phyloP scores from a whole-genome alignment of 768 basidiomycete genomes.

The Tubosaeta sp. region DNA sequence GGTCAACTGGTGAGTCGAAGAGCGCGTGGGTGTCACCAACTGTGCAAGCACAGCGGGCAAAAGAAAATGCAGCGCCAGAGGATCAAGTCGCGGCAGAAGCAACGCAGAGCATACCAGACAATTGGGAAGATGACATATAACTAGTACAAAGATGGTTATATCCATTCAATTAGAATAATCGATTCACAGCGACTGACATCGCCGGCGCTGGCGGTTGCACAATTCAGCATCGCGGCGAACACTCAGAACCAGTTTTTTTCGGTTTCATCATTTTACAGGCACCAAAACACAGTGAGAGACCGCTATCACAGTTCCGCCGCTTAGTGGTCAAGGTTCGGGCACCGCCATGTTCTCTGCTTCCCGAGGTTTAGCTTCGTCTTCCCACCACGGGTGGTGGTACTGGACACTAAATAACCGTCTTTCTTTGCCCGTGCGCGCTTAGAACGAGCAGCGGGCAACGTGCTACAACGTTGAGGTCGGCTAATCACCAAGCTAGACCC shows the following conservation, averaged over 20 bases:
- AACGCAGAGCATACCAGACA: slow-evolving; percentile 40
- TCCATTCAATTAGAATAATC: too few species aligned
- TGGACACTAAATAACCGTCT: not conserved
- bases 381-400: not conserved
- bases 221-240: too few species aligned
- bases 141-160: not conserved
- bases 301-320: not conserved
- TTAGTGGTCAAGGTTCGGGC: not conserved
- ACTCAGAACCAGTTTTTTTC: not conserved
- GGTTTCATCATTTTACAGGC: not conserved
- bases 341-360: not conserved
- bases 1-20: not conserved
- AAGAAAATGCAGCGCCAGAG: not conserved
- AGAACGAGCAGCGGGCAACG: not conserved
- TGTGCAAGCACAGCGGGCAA: slow-evolving; percentile 14
- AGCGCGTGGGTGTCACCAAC: slow-evolving; percentile 21
- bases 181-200: too few species aligned
- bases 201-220: too few species aligned
- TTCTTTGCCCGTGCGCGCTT: not conserved
- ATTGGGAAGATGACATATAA: slow-evolving; percentile 54
- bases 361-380: not conserved
- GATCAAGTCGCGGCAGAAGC: not conserved
- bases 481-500: not conserved
- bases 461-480: not conserved
- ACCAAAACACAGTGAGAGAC: not conserved